phyloP scores from a whole-genome alignment of 805 yeast genomes.

The Nakazawaea ambrosiae region DNA sequence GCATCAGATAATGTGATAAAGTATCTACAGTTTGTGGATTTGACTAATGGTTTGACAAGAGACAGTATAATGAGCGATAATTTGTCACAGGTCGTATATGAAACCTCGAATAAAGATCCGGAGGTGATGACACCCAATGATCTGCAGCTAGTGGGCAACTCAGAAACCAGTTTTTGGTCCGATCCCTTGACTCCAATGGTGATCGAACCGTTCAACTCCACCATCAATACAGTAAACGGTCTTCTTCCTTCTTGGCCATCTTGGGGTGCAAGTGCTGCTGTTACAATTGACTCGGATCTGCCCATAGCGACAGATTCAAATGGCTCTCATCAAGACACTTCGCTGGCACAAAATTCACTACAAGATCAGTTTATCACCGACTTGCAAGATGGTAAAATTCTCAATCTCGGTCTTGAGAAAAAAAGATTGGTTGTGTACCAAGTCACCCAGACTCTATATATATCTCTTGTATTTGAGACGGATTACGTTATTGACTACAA shows the following conservation, averaged over 20 bases:
- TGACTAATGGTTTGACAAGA: constrained; percentile 20
- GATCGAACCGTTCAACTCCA: not conserved
- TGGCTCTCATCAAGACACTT: no score
- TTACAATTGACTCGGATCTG: no score
- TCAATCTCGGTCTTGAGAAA: no score
- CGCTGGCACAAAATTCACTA: no score
- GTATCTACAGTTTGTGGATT: constrained; percentile 20
- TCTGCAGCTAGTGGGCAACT: no score
- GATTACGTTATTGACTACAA: not conserved
- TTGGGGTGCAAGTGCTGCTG: no score
- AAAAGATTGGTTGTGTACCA: constrained; percentile 1
- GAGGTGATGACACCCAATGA: no score
- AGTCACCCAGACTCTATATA: not conserved
- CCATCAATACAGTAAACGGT: not conserved
- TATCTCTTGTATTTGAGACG: not conserved
- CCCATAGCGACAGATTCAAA: no score
- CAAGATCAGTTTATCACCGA: no score
- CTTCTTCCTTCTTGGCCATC: no score
- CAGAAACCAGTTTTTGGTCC: not conserved
- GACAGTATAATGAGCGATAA: constrained; percentile 19
- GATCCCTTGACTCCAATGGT: not conserved
- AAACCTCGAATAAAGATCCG: no score
- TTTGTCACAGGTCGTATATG: constrained; percentile 4
- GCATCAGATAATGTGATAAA: constrained; percentile 15
- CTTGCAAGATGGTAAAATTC: no score